Conservation (phyloP, 148 eudicot genomes). For the Pharnaceum exiguum region DNA sequence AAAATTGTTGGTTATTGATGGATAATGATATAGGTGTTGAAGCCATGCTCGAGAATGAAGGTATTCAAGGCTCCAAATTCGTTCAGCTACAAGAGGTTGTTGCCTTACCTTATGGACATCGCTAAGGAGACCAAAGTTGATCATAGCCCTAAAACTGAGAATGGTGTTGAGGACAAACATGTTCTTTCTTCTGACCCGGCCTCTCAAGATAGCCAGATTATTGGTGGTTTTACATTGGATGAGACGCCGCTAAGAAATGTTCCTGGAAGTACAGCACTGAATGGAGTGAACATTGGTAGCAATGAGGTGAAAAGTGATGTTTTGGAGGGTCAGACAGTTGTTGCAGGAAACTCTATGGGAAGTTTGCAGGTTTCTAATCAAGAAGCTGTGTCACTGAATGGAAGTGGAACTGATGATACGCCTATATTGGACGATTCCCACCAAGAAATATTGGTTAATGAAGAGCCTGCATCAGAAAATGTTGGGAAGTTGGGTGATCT, state of each 20-base stretch:
- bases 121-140: constrained; percentile 23
- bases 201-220: constrained; percentile 9
- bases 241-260: constrained; percentile 13
- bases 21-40: constrained; percentile 34
- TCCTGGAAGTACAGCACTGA: background rate
- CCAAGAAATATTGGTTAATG: constrained; percentile 7
- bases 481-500: constrained; percentile 11
- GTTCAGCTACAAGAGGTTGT: constrained; percentile 52
- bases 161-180: constrained; percentile 15
- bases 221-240: constrained; percentile 1
- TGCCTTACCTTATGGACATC: constrained; percentile 51
- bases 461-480: constrained; percentile 9
- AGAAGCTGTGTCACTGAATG: constrained; percentile 3
- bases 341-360: background rate
- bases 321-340: constrained; percentile 7
- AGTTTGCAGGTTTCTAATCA: constrained; percentile 11
- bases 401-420: background rate
- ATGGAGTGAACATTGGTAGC: constrained; percentile 9
- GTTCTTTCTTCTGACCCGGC: constrained; percentile 3
- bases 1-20: background rate
- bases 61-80: constrained; percentile 41
- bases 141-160: constrained; percentile 17
- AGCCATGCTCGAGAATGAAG: constrained; percentile 39
- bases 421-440: background rate
- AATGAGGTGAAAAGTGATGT: constrained; percentile 9